Evolutionary conservation across 495 filamentous ascomycete genomes (phyloP), one percentile per base, ranked within the genome.

Genomic region (Viridothelium virens): DNA sequence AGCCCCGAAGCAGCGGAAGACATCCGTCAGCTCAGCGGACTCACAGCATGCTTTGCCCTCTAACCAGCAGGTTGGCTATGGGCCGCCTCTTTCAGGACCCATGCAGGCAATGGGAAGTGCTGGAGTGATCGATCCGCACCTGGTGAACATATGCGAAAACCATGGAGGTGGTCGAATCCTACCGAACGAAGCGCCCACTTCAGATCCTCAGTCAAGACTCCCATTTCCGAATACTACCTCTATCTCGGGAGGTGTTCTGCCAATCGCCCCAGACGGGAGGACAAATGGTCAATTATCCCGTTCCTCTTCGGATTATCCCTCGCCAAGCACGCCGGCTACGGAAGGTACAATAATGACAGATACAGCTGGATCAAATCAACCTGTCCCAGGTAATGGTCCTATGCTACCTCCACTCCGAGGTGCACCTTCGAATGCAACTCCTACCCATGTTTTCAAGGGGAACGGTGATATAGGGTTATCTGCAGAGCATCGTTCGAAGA

Each of bases 81-180:
- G 6, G 3, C 5, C 53, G 9, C 18, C 53, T 36, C 33, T 59
- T 3, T 14, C n/a, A 36, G 53, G 7, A 4, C 53, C 53, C 36
- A 4, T 36, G 53, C 53, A 36, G 2, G 31, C 7, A 33, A 11
- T 59, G 31, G 53, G 53, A 10, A 63, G 68, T 61, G 66, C 65
- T 33, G 63, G 66, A 16, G 66, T 67, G 65, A 71, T 71, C 50
- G 69, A 73, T 66, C 71, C 71, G 2, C 65, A 69, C 18, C 53
- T 71, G 64, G 61, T 71, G 31, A 39, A 67, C 37, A 65, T 70
- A 18, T 65, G 65, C 14, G 7, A 18, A 6, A 59, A 59, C 10
- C 18, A 59, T 34, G 53, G 53, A 36, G 14, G 14, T 59, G 14
- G 31, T 36, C 53, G 31, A 59, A 31, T 36, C 25, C 53, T 59